These are phyloP conservation scores for Thuidium tamariscinum DNA, from an alignment of 225 moss, liverwort and hornwort genomes.

Conservation along the genomic window DNA sequence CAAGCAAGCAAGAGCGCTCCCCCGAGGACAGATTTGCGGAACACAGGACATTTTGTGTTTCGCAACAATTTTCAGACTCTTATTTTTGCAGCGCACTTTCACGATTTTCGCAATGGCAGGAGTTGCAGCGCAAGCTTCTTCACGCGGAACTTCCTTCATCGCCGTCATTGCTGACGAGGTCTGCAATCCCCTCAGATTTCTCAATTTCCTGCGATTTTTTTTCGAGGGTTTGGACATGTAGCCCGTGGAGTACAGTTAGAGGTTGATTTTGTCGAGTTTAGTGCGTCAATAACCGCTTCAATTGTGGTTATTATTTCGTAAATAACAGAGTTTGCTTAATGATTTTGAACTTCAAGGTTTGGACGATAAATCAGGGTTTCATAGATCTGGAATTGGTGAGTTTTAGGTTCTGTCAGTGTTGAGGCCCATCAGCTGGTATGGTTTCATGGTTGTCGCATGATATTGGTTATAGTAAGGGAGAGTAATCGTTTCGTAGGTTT, in stretches of 20 bases:
- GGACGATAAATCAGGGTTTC: background rate
- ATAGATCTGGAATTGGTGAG: background rate
- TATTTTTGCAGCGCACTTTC: background rate
- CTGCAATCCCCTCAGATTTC: background rate
- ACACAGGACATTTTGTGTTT: background rate
- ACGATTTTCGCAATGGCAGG: slow-evolving; percentile 24
- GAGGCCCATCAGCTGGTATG: background rate
- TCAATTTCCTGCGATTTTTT: background rate
- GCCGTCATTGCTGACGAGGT: slow-evolving; percentile 89
- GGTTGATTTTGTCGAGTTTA: background rate
- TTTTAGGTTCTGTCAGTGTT: background rate
- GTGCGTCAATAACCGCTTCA: background rate
- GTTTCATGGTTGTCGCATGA: background rate
- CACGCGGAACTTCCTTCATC: slow-evolving; percentile 60
- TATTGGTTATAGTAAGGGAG: background rate
- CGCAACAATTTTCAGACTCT: background rate
- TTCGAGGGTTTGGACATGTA: background rate
- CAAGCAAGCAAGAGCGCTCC: background rate
- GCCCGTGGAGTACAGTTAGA: background rate
- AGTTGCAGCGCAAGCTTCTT: slow-evolving; percentile 31
- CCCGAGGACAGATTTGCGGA: background rate
- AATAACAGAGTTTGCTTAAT: background rate
- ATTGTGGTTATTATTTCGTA: background rate
- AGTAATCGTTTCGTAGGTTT: background rate
- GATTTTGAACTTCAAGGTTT: background rate